phyloP scores from a whole-genome alignment of 257 asterid species.

The Eucommia ulmoides region DNA sequence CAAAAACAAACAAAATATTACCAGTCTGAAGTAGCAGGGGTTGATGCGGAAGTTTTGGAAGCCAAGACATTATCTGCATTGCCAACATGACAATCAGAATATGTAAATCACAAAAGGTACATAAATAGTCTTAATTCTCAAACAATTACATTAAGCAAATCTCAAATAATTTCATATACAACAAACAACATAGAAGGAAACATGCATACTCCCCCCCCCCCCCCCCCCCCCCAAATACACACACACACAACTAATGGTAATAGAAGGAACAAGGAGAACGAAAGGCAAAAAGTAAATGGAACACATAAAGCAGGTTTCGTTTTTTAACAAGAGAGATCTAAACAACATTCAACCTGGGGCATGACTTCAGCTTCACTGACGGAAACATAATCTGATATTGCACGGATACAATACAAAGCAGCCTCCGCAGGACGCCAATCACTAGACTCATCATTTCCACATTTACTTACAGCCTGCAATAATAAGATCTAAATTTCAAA shows the following conservation, averaged over 20 bases:
- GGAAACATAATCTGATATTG: conserved; percentile 82
- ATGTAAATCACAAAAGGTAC: background rate
- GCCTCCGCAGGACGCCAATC: conserved; percentile 98
- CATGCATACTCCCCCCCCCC: too few species aligned
- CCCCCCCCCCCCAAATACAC: too few species aligned
- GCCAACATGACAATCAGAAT: too few species aligned
- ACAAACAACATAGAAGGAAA: too few species aligned
- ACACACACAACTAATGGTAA: too few species aligned
- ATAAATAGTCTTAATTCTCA: too few species aligned
- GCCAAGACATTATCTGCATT: conserved; percentile 86
- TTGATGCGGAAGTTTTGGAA: conserved; percentile 86
- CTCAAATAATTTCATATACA: too few species aligned
- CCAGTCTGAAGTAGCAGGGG: conserved; percentile 96
- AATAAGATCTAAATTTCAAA: too few species aligned
- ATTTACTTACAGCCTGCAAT: conserved; percentile 61
- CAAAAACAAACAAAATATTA: conserved; percentile 16
- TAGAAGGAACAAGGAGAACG: too few species aligned
- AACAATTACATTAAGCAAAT: too few species aligned
- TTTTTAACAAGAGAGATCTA: conserved; percentile 6
- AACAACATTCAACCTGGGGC: conserved; percentile 72
- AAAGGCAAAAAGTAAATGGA: too few species aligned
- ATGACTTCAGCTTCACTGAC: conserved; percentile 62
- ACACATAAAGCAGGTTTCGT: too few species aligned
- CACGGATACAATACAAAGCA: conserved; percentile 84
- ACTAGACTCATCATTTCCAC: conserved; percentile 31